Base-by-base conservation (phyloP, 208 protist species). In the Strigomonas culicis region DNA sequence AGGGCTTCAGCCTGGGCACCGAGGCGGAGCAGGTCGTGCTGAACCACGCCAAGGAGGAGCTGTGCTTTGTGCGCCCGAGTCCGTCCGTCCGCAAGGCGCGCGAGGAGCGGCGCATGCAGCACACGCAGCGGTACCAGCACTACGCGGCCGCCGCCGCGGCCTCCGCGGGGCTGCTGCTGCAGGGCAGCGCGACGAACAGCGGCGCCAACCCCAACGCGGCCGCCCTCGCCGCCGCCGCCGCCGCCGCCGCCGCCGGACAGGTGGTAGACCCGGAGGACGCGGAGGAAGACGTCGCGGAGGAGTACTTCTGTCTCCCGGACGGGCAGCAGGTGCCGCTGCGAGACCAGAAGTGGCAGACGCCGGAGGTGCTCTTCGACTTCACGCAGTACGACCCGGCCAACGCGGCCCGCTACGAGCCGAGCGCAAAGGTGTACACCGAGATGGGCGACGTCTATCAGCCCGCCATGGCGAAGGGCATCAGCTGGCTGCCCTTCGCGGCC, bases 1-100 rank as follows among this genome's bases (percentile, higher is more conserved):
- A 93, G 52, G 94, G 94, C 27, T 95, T 96, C 77, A 89, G 78
- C 10, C 92, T 98, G 46, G 88, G 84, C 51, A 97, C 94, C 1
- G 76, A 87, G 3, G 84, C 77, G n/a, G 96, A 98, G 75, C 77
- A 81, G 44, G 72, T 93, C 25, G 46, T 97, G 56, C 60, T 95
- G 15, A 94, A 90, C 47, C 59, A 78, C 4, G 94, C 96, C 8
- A 98, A 98, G 77, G 93, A 98, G 63, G 78, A 86, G 19, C 52
- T 97, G 22, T 97, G 93, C 73, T 97, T 93, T 73, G 91, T 96
- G 57, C 59, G 62, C 25, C 59, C 58, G 34, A 53, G 65, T 65
- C 59, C 51, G 8, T 67, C 31, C 31, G 52, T 30, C 6, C 52
- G 52, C 17, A 58, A 31, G 52, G n/a, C 4, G 21, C 52, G 52